Evolutionary conservation across 2,329 filamentous ascomycete species (phyloP).

Genomic region (Dothidotthia symphoricarpi): DNA sequence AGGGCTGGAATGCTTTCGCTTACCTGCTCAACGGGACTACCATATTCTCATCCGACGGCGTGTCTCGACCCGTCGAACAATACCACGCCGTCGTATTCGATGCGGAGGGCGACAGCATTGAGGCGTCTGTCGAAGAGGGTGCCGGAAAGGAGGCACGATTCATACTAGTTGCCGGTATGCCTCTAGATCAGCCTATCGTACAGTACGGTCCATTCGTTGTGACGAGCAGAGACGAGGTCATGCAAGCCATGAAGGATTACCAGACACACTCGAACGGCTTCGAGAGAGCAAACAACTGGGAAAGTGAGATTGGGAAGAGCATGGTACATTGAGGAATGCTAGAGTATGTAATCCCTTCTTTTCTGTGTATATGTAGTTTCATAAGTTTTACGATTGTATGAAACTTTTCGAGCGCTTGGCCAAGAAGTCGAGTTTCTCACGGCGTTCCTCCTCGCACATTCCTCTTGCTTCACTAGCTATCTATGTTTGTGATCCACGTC

Average conservation of each 20-base stretch:
- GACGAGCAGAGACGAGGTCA: conserved; percentile 37
- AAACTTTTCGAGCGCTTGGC: too few relatives aligned
- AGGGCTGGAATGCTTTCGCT: conserved; percentile 84
- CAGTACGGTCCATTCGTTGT: conserved; percentile 44
- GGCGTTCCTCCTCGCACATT: too few relatives aligned
- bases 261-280: conserved; percentile 40
- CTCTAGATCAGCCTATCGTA: conserved; percentile 42
- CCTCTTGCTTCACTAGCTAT: too few relatives aligned
- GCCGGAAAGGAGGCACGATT: conserved; percentile 61
- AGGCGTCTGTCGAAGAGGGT: conserved; percentile 64
- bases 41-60: conserved; percentile 49
- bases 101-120: conserved; percentile 71
- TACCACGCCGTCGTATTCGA: conserved; percentile 92
- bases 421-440: too few relatives aligned
- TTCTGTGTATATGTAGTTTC: too few relatives aligned
- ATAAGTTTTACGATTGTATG: too few relatives aligned
- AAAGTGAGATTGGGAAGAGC: conserved; percentile 62
- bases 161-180: conserved; percentile 74
- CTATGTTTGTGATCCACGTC: too few relatives aligned
- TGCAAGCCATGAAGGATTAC: conserved; percentile 41
- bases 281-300: conserved; percentile 71
- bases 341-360: too few relatives aligned
- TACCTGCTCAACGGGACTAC: conserved; percentile 78
- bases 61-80: conserved; percentile 55
- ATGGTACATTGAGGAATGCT: conserved; percentile 26